A percentile compares a stretch with the other conserved stretches of the same genome.
Evolutionary conservation across 2,329 filamentous ascomycete species (phyloP).

Genomic region (Sclerotinia spermophila): DNA sequence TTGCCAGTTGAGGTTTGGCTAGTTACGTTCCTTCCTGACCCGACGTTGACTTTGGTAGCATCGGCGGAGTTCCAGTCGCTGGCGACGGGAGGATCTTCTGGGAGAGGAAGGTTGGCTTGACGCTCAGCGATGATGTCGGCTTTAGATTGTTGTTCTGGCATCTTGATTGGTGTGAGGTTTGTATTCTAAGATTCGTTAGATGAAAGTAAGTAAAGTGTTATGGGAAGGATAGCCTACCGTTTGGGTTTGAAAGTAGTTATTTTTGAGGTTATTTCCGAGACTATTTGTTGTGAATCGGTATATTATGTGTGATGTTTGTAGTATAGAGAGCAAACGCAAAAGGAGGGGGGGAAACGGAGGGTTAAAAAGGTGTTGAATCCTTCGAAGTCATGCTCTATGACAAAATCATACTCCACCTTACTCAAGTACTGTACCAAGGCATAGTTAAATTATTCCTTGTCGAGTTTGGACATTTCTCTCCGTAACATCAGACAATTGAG

Average conservation of each 20-base stretch:
- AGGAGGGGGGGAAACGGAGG: not conserved
- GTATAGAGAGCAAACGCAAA: not conserved
- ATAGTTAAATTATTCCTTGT: not conserved
- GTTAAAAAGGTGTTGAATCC: not conserved
- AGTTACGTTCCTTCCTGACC: constrained; percentile 45
- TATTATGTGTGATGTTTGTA: not conserved
- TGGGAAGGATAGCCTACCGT: not conserved
- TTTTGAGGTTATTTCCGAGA: not conserved
- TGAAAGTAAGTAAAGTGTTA: too few relatives aligned
- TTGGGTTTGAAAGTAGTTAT: not conserved
- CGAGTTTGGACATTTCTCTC: constrained; percentile 2
- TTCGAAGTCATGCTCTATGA: constrained; percentile 10
- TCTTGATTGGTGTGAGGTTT: constrained; percentile 19
- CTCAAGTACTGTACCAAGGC: constrained; percentile 6
- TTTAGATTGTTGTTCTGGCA: constrained; percentile 47
- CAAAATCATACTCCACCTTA: constrained; percentile 11
- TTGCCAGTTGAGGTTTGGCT: constrained; percentile 45
- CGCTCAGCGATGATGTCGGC: constrained; percentile 62
- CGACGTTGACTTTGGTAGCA: constrained; percentile 64
- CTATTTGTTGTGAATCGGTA: not conserved
- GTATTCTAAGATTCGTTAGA: constrained; percentile 3
- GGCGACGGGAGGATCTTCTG: constrained; percentile 70
- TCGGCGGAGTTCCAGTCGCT: constrained; percentile 77
- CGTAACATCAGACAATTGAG: constrained; percentile 5
- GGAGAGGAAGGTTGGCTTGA: constrained; percentile 72